Evolutionary conservation across 108 stramenopile species (phyloP), one percentile per base, ranked within the genome.

Genomic region (Cylindrotheca fusiformis): DNA sequence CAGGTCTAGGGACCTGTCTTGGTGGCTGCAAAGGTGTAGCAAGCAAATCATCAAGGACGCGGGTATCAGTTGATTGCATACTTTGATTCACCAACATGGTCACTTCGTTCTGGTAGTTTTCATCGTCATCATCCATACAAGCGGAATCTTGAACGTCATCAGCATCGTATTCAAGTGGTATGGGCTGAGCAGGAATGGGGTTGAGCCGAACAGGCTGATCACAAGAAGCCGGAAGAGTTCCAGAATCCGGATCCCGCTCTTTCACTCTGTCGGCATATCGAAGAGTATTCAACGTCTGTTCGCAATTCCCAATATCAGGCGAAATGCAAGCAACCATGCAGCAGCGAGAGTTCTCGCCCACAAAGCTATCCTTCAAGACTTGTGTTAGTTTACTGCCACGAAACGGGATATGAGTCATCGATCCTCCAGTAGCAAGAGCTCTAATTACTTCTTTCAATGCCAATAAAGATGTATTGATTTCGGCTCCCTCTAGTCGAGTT

Each of bases 361-460:
- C 95, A 73, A 99, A 98, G 60, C 89, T 91, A 52, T 94, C 93
- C 64, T 94, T 94, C 32, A 98, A 76, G 0, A 97, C 97, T 72
- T 98, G 91, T 4, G 97, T 99, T 4, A 99, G 85, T 75, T 98
- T 98, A 57, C 93, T 94, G 18, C 97, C 99, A 26, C 97, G 82
- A 73, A 98, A 99, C 21, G 99, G 99, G 31, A 99, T 97, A 58
- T 98, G 97, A 22, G 86, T 77, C 88, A 91, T 80, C 3, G 79
- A 79, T 46, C 78, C 74, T 21, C 90, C 93, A 25, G 87, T 84
- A 53, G 97, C 99, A 17, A 98, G 69, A 8, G 96, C 97, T 30
- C 98, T 88, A 75, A 99, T 98, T 48, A 98, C 98, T 67, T 99
- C 99, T 74, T 99, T 99, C 55, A 99, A 75, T n/a, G 99, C 97